Evolutionary conservation across 192 early-diverging fungal species (phyloP).

Genomic region (Rhizophlyctis rosea): DNA sequence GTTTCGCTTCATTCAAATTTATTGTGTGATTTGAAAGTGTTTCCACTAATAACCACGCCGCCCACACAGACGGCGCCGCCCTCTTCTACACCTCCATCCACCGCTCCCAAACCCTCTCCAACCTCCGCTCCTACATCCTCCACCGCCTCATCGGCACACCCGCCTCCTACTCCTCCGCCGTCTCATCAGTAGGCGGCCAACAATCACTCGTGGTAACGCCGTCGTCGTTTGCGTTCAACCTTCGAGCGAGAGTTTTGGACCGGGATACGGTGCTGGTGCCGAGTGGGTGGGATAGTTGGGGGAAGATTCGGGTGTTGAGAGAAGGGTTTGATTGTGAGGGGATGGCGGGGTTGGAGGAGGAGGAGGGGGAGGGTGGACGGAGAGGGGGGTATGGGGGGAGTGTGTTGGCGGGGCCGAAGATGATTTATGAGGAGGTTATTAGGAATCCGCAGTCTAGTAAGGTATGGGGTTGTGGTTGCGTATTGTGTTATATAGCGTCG

Average conservation of each 20-base stretch:
- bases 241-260: constrained; percentile 79
- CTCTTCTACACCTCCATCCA: constrained; percentile 86
- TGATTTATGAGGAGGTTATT: constrained; percentile 34
- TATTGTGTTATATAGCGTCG: background rate
- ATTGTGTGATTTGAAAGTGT: too few relatives aligned
- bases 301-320: constrained; percentile 69
- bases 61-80: constrained; percentile 74
- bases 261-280: constrained; percentile 87
- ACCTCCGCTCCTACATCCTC: constrained; percentile 78
- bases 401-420: constrained; percentile 15
- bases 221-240: constrained; percentile 24
- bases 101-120: constrained; percentile 69
- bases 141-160: constrained; percentile 60
- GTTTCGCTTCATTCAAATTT: too few relatives aligned
- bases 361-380: constrained; percentile 32
- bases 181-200: background rate
- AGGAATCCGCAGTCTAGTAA: constrained; percentile 16
- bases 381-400: background rate
- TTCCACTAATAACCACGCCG: too few relatives aligned
- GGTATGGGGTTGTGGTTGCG: constrained; percentile 7
- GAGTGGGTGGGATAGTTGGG: constrained; percentile 89
- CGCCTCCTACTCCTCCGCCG: background rate
- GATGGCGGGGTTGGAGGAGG: constrained; percentile 57
- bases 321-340: constrained; percentile 31
- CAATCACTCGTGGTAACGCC: too few relatives aligned